Evolutionary conservation across 345 rosid genomes (phyloP).

Genomic region (Syzygium grande): DNA sequence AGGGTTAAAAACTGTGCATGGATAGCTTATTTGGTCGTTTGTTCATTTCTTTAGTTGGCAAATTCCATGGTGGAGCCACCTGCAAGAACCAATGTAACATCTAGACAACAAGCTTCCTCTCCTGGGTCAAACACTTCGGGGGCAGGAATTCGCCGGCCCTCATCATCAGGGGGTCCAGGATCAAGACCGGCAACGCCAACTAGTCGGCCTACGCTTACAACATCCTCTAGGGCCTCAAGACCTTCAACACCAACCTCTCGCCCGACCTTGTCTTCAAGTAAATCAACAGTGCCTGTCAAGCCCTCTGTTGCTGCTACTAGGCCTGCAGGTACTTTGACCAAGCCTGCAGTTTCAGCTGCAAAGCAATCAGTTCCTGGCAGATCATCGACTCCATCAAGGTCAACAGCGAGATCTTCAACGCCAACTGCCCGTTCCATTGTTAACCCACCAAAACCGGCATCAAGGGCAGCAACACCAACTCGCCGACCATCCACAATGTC

Average conservation of each 20-base stretch:
- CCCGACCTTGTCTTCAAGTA: conserved; percentile 50
- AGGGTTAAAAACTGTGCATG: neutral
- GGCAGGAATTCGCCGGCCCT: conserved; percentile 66
- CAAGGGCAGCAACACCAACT: conserved; percentile 88
- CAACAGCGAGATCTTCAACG: conserved; percentile 73
- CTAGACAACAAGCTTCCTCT: conserved; percentile 61
- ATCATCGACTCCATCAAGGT: conserved; percentile 86
- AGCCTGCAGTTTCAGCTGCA: conserved; percentile 28
- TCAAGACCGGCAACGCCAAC: conserved; percentile 91
- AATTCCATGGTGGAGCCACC: conserved; percentile 54
- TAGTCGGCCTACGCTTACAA: conserved; percentile 52
- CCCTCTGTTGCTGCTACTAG: conserved; percentile 24
- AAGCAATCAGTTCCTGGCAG: conserved; percentile 58
- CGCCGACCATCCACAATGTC: conserved; percentile 63
- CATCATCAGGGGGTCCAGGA: conserved; percentile 94
- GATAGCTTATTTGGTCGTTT: neutral
- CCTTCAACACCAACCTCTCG: conserved; percentile 89
- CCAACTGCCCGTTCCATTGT: conserved; percentile 74
- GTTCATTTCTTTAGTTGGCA: conserved; percentile 41
- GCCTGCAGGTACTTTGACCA: conserved; percentile 27
- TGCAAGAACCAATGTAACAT: conserved; percentile 43
- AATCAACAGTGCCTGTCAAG: conserved; percentile 33
- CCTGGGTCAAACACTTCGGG: conserved; percentile 62
- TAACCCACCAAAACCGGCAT: conserved; percentile 56
- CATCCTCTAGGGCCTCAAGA: conserved; percentile 53